These are phyloP conservation scores for Solanum appendiculatum DNA, from an alignment of 257 asterid species.

Conservation along the genomic window DNA sequence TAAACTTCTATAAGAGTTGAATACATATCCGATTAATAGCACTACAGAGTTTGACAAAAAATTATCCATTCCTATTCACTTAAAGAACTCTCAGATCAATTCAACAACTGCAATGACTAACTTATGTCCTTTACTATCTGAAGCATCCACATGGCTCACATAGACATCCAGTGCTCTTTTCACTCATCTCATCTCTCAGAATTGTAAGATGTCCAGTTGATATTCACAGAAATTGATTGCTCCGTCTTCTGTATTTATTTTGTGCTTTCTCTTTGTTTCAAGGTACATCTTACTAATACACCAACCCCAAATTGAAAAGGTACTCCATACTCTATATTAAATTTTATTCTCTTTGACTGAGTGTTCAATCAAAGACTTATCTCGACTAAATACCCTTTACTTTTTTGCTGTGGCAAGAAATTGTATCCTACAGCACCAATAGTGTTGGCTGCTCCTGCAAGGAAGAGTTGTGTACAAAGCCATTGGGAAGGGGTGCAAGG, in stretches of 20 bases:
- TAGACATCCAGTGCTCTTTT: not conserved
- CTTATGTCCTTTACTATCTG: not conserved
- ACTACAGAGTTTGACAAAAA: not conserved
- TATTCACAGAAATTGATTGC: not conserved
- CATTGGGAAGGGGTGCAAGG: not conserved
- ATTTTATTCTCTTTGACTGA: not conserved
- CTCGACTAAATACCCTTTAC: not conserved
- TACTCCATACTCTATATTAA: not conserved
- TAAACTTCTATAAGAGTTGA: not conserved
- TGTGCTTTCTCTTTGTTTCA: not conserved
- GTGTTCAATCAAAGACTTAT: not conserved
- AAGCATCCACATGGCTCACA: not conserved
- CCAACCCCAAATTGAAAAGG: not conserved
- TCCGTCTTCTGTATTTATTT: not conserved
- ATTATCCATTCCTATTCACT: not conserved
- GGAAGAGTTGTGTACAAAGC: not conserved
- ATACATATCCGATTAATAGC: not conserved
- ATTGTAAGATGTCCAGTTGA: not conserved
- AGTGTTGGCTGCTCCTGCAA: not conserved
- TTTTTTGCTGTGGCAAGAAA: not conserved
- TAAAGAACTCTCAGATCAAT: not conserved
- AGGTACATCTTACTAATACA: not conserved
- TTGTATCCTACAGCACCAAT: not conserved
- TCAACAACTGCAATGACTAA: not conserved
- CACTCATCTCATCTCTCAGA: not conserved